Conservation (phyloP, 2,329 filamentous ascomycete genomes). For the Aureobasidium uvarum region DNA sequence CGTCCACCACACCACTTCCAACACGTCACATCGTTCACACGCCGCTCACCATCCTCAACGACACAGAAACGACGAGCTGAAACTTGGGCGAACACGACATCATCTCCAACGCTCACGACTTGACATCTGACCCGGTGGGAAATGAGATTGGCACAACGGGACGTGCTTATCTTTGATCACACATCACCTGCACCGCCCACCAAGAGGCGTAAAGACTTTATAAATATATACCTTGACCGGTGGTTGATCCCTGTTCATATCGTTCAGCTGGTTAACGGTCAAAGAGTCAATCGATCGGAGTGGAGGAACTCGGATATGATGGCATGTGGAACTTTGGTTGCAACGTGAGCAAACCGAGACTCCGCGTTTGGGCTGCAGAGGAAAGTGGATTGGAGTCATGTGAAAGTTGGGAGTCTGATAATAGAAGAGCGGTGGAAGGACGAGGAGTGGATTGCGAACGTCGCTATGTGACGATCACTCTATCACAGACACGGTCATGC, state of each 20-base stretch:
- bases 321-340: neutral
- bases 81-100: neutral
- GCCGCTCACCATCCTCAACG: neutral
- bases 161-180: neutral
- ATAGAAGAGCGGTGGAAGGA: neutral
- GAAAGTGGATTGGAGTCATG: neutral
- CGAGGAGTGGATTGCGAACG: neutral
- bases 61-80: neutral
- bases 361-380: conserved; percentile 1
- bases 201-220: neutral
- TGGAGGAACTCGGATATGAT: neutral
- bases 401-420: neutral
- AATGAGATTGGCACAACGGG: conserved; percentile 12
- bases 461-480: neutral
- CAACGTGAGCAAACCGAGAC: too few relatives aligned
- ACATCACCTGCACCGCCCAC: neutral
- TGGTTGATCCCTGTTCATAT: neutral
- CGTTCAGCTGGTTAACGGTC: neutral
- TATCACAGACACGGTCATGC: conserved; percentile 1
- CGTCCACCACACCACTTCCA: neutral
- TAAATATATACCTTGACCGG: neutral
- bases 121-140: neutral
- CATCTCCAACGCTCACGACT: neutral
- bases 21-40: conserved; percentile 2
- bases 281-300: neutral